A percentile compares a stretch with the other conserved stretches of the same genome.
Evolutionary conservation across 805 yeast genomes (phyloP).

Genomic region (Candida ortonii): DNA sequence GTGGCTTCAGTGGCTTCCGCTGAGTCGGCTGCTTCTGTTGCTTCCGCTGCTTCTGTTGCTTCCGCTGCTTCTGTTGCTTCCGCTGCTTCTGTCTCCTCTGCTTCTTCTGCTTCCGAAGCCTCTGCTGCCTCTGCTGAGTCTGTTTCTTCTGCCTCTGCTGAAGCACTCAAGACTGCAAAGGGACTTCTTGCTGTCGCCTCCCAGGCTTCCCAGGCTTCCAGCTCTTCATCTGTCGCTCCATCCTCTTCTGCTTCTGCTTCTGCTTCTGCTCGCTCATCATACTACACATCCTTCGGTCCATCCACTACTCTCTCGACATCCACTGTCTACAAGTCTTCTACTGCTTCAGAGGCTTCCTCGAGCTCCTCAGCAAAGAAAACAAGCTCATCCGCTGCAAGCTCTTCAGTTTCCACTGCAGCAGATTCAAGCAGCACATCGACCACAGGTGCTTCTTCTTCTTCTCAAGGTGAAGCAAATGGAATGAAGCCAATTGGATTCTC

Average conservation of each 20-base stretch:
- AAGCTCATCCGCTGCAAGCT: slow-evolving; percentile 8
- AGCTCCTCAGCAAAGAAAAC: slow-evolving; percentile 10
- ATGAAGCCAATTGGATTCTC: slow-evolving; percentile 29
- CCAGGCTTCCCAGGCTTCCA: slow-evolving; percentile 29
- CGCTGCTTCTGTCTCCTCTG: slow-evolving; percentile 23
- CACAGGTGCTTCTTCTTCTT: slow-evolving; percentile 28
- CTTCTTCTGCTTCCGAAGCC: slow-evolving; percentile 19
- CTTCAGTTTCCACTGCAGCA: slow-evolving; percentile 18
- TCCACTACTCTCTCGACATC: slow-evolving; percentile 9
- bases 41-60: slow-evolving; percentile 36
- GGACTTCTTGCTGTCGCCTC: slow-evolving; percentile 25
- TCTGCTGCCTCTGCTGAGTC: slow-evolving; percentile 18
- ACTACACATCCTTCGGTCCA: slow-evolving; percentile 6
- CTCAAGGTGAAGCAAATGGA: slow-evolving; percentile 33
- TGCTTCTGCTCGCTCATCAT: too few relatives aligned
- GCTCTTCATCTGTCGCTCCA: slow-evolving; percentile 38
- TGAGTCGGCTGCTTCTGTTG: slow-evolving; percentile 34
- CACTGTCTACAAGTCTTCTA: slow-evolving; percentile 3
- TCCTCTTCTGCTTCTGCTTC: slow-evolving; percentile 20
- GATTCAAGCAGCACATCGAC: slow-evolving; percentile 22
- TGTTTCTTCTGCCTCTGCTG: slow-evolving; percentile 18
- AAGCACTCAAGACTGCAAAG: slow-evolving; percentile 15
- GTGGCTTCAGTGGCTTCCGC: slow-evolving; percentile 26
- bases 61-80: slow-evolving; percentile 25
- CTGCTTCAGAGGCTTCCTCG: slow-evolving; percentile 7